Evolutionary conservation across 331 rosid species (phyloP), one percentile per base, ranked within the genome.

Genomic region (Saraca asoca): DNA sequence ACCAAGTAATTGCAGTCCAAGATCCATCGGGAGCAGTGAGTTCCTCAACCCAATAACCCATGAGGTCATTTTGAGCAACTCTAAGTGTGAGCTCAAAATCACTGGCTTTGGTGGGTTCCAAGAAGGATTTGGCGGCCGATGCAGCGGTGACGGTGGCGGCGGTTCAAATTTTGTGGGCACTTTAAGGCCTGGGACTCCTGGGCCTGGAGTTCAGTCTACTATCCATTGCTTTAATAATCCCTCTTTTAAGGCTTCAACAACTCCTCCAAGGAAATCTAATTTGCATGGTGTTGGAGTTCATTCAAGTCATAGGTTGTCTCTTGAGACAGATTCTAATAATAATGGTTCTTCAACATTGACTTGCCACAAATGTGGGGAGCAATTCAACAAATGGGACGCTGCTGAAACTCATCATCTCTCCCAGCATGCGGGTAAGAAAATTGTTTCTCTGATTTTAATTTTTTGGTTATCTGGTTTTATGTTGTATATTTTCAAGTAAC

Each of bases 21-120:
- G 98, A 79, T 94, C 98, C 66, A 94, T 94, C 7, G 98, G 98
- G 7, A 94, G 98, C 80, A 90, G 96, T 53, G 98, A 94, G 84
- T 94, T 94, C 41, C 91, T 90, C 56, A 94, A 94, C 79, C 98
- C 98, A 7, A 86, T 94, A 80, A 87, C 97, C 45, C 98, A 94
- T 68, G 98, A 94, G 74, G 98, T 94, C 5, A 90, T 94, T 75
- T 66, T 94, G 57, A 90, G 97, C 55, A 94, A 90, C 91, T 90
- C 97, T 20, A 88, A 89, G 81, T 94, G 96, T 75, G 98, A 94
- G 86, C 88, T 94, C 24, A 94, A 94, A 75, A 90, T 94, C 76
- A 84, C 92, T 51, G 89, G 96, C 16, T 83, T 85, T 85, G 86
- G 87, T 49, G 88, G 88, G 3, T 81, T 85, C 67, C 89, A 85